Conservation (phyloP, 352 stramenopile genomes). For the Globisporangium rhizosaccharum region DNA sequence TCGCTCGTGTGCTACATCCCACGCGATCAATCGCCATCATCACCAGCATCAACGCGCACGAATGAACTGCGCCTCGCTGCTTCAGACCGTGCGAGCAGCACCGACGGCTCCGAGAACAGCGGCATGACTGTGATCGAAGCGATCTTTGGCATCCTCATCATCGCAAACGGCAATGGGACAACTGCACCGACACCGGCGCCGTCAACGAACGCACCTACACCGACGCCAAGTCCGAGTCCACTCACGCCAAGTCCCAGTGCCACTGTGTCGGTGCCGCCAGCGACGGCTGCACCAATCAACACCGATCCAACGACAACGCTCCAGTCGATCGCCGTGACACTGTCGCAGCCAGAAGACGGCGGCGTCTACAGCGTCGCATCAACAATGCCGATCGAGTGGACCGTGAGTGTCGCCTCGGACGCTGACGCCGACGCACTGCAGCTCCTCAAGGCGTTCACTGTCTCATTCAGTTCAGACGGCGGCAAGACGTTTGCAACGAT, state of each 20-base stretch:
- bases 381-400: slow-evolving; percentile 37
- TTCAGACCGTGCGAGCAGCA: slow-evolving; percentile 14
- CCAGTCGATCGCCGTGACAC: slow-evolving; percentile 22
- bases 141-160: slow-evolving; percentile 32
- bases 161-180: slow-evolving; percentile 13
- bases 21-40: background rate
- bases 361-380: slow-evolving; percentile 40
- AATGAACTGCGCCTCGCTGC: slow-evolving; percentile 20
- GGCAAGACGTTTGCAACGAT: slow-evolving; percentile 25
- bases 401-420: slow-evolving; percentile 11
- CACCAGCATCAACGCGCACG: background rate
- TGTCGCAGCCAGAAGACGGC: slow-evolving; percentile 35
- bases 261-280: background rate
- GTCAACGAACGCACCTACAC: background rate
- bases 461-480: slow-evolving; percentile 49
- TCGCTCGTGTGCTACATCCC: slow-evolving; percentile 37
- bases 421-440: slow-evolving; percentile 16
- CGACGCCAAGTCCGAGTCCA: background rate
- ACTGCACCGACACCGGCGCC: background rate
- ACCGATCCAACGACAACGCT: background rate
- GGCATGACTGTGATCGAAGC: slow-evolving; percentile 22
- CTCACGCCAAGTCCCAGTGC: background rate
- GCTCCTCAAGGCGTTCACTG: slow-evolving; percentile 21
- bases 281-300: background rate
- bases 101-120: background rate